A percentile compares a stretch with the other conserved stretches of the same genome.
Conservation (phyloP, 163 green algal species). For the Smithsoniella earleae region DNA sequence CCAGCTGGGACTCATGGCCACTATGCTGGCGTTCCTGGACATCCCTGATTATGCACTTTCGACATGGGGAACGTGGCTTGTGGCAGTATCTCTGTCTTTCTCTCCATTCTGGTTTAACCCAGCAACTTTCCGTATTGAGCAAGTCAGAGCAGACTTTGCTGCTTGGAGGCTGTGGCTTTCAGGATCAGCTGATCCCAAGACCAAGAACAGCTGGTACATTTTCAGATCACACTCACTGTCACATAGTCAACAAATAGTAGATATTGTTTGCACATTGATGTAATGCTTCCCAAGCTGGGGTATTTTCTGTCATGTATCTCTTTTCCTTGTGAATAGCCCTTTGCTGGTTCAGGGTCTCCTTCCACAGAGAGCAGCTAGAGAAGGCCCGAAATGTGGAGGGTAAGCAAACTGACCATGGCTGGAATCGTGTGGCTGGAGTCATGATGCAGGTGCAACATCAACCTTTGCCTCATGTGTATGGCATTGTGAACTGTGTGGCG, state of each 20-base stretch:
- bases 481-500: too few species aligned
- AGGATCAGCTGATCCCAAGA: constrained; percentile 39
- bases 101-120: constrained; percentile 72
- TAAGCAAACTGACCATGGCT: constrained; percentile 46
- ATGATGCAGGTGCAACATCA: constrained; percentile 33
- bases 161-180: constrained; percentile 44
- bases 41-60: constrained; percentile 44
- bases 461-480: too few species aligned
- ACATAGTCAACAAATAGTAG: neutral
- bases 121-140: constrained; percentile 46
- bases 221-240: neutral
- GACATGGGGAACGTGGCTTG: constrained; percentile 57
- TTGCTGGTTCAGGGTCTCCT: neutral
- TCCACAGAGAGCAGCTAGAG: constrained; percentile 38
- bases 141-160: constrained; percentile 35
- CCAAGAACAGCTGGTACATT: constrained; percentile 42
- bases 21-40: constrained; percentile 44
- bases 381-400: constrained; percentile 46
- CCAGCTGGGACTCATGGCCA: constrained; percentile 47
- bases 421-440: constrained; percentile 36
- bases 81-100: constrained; percentile 51
- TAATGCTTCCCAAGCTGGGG: neutral
- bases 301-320: neutral
- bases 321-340: neutral
- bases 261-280: neutral